Evolutionary conservation across 495 filamentous ascomycete species (phyloP).

Genomic region (Hypoxylon intermedium): DNA sequence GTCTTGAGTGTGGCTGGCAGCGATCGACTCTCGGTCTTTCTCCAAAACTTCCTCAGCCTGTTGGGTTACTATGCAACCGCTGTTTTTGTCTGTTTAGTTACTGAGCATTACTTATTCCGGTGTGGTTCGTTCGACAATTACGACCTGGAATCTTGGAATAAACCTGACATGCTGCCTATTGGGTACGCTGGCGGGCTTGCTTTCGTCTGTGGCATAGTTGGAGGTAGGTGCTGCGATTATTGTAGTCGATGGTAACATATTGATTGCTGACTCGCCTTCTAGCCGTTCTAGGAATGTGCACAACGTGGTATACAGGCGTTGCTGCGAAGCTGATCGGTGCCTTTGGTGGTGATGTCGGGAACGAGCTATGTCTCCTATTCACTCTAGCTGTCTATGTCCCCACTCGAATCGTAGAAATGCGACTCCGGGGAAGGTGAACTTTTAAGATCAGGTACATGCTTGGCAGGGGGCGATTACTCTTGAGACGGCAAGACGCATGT

Average conservation of each 20-base stretch:
- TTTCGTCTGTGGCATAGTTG: constrained; percentile 54
- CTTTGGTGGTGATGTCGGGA: constrained; percentile 62
- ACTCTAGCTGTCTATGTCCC: constrained; percentile 49
- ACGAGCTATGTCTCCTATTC: constrained; percentile 60
- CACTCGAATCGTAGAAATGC: constrained; percentile 39
- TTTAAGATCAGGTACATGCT: constrained; percentile 8
- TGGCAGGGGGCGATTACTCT: constrained; percentile 17
- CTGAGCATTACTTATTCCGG: constrained; percentile 68
- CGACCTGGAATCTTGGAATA: constrained; percentile 60
- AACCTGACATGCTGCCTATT: constrained; percentile 51
- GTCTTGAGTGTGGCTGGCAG: constrained; percentile 56
- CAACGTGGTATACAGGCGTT: constrained; percentile 60
- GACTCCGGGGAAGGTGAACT: constrained; percentile 12
- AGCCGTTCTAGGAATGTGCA: constrained; percentile 57
- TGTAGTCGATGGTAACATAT: constrained; percentile 1
- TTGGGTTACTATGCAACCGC: constrained; percentile 67
- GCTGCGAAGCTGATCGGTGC: constrained; percentile 56
- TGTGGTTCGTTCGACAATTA: constrained; percentile 50
- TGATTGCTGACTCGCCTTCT: constrained; percentile 13
- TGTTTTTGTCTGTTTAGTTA: constrained; percentile 64
- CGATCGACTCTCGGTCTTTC: constrained; percentile 49
- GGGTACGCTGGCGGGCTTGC: constrained; percentile 56
- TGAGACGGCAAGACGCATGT: constrained; percentile 9
- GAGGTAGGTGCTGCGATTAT: constrained; percentile 34
- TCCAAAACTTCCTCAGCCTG: constrained; percentile 64